Evolutionary conservation across 176 grass and related monocot species (phyloP).

Genomic region (Oryza glaberrima): DNA sequence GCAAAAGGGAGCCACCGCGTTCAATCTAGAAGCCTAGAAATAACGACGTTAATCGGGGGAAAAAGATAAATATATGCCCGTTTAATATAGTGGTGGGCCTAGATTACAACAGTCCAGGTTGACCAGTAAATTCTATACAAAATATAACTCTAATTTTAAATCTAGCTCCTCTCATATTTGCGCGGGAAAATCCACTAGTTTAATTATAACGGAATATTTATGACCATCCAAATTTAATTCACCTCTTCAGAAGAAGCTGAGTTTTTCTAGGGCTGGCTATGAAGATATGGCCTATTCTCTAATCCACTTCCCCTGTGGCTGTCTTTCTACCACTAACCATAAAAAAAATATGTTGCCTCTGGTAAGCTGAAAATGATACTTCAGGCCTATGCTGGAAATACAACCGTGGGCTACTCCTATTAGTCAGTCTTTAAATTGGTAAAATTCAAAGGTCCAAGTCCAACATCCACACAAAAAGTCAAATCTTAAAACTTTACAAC

Average conservation of each 20-base stretch:
- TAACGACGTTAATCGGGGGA: no score
- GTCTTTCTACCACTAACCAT: neutral
- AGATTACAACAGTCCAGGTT: no score
- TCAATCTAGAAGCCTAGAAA: no score
- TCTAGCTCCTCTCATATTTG: neutral
- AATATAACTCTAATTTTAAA: neutral
- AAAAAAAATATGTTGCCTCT: neutral
- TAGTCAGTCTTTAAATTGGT: slow-evolving; percentile 9
- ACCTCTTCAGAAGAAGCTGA: slow-evolving; percentile 14
- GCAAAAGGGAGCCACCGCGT: no score
- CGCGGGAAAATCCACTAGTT: neutral
- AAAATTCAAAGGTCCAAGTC: slow-evolving; percentile 15
- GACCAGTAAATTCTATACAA: no score
- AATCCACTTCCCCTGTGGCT: neutral
- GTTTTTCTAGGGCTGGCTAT: neutral
- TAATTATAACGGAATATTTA: neutral
- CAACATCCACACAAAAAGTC: slow-evolving; percentile 10
- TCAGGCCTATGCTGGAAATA: neutral
- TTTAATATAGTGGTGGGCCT: no score
- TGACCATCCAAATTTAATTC: neutral
- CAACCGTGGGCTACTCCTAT: neutral
- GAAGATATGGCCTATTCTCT: neutral
- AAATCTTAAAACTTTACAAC: neutral
- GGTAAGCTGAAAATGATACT: slow-evolving; percentile 19
- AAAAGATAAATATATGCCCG: no score